Percentiles rank a stretch among this genome's conserved stretches.
Evolutionary conservation across 1,284 basidiomycete species (phyloP).

Genomic region (Microbotryomycetes sp.): DNA sequence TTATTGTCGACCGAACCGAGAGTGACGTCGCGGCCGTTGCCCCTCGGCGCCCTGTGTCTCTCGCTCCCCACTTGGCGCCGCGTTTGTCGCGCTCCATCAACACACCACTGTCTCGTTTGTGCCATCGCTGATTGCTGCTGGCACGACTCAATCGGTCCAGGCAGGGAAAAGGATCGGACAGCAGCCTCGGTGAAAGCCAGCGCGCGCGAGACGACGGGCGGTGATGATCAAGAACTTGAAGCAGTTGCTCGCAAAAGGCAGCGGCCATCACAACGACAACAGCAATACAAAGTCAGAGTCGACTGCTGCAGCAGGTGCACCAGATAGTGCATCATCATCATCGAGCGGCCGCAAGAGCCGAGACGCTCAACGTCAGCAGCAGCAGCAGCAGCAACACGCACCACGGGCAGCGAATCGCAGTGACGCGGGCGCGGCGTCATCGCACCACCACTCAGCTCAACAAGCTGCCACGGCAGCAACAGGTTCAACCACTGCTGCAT

Average conservation of each 20-base stretch:
- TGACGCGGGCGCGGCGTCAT: not conserved
- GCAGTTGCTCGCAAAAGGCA: not conserved
- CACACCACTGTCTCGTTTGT: too few species aligned
- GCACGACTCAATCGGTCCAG: too few species aligned
- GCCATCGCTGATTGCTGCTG: too few species aligned
- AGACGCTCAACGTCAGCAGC: not conserved
- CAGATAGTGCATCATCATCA: not conserved
- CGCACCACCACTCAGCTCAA: not conserved
- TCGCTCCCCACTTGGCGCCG: too few species aligned
- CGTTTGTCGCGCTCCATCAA: too few species aligned
- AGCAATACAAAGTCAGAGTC: too few species aligned
- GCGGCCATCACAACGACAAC: not conserved
- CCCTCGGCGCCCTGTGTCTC: too few species aligned
- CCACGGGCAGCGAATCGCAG: not conserved
- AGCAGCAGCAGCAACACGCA: not conserved
- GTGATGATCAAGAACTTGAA: not conserved
- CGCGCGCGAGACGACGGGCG: not conserved
- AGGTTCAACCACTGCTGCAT: not conserved
- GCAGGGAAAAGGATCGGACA: too few species aligned
- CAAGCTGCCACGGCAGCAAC: not conserved
- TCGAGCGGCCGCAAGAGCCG: not conserved
- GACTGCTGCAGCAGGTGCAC: too few species aligned
- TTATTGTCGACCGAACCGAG: too few species aligned
- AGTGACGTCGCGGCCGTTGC: too few species aligned
- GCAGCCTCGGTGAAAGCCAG: not conserved